Conservation (phyloP, 2,329 filamentous ascomycete genomes). For the Apiospora saccharicola region DNA sequence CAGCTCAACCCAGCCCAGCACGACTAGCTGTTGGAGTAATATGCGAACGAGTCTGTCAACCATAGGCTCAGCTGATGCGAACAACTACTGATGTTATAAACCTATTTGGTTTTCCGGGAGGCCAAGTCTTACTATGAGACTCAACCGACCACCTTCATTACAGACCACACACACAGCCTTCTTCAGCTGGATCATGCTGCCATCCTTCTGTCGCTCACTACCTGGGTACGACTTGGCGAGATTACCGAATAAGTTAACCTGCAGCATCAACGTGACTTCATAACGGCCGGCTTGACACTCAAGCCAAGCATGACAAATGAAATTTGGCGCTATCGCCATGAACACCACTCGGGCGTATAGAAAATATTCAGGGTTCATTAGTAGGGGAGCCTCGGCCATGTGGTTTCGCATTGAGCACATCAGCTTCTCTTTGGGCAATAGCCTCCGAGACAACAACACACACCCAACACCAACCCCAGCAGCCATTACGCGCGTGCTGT, state of each 20-base stretch:
- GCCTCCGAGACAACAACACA: background rate
- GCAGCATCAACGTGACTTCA: conserved; percentile 1
- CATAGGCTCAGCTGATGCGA: background rate
- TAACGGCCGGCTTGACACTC: background rate
- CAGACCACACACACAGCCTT: background rate
- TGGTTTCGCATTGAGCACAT: conserved; percentile 5
- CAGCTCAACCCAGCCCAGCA: background rate
- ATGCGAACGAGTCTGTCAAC: background rate
- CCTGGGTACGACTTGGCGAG: background rate
- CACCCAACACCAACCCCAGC: background rate
- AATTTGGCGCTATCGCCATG: background rate
- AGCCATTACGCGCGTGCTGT: background rate
- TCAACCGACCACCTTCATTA: background rate
- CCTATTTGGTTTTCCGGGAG: background rate
- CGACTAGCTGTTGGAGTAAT: background rate
- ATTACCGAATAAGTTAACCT: background rate
- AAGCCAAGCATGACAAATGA: background rate
- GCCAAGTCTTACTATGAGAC: background rate
- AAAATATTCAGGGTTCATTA: background rate
- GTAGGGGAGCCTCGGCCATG: conserved; percentile 1
- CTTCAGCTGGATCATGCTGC: background rate
- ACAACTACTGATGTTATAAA: background rate
- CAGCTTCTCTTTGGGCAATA: background rate
- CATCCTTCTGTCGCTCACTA: background rate
- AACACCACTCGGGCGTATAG: background rate